Percentiles rank a stretch among this genome's conserved stretches.
phyloP scores from a whole-genome alignment of 148 eudicot genomes.

The Chenopodium album region DNA sequence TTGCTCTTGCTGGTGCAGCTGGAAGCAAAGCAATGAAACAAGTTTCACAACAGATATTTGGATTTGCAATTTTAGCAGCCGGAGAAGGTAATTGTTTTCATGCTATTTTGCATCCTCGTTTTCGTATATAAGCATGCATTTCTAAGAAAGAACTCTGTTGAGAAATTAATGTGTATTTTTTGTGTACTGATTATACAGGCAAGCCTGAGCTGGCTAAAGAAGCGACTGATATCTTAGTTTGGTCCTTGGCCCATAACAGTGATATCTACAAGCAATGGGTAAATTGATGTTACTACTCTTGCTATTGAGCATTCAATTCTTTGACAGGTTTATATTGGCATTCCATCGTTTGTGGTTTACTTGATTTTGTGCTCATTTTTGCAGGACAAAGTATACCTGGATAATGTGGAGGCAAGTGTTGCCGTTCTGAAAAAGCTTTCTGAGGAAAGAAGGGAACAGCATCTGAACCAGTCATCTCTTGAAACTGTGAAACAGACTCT shows the following conservation, averaged over 20 bases:
- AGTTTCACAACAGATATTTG: slow-evolving; percentile 58
- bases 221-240: slow-evolving; percentile 50
- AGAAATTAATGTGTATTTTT: not conserved
- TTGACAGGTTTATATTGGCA: not conserved
- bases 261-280: slow-evolving; percentile 86
- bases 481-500: slow-evolving; percentile 52
- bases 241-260: slow-evolving; percentile 59
- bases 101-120: not conserved
- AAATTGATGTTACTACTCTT: slow-evolving; percentile 26
- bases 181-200: slow-evolving; percentile 35
- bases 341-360: slow-evolving; percentile 9
- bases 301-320: not conserved
- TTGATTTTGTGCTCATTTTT: slow-evolving; percentile 12
- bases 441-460: slow-evolving; percentile 50
- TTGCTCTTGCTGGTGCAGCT: slow-evolving; percentile 72
- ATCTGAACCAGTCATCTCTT: slow-evolving; percentile 44
- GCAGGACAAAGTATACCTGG: slow-evolving; percentile 67
- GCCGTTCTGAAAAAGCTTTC: slow-evolving; percentile 55
- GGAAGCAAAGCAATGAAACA: slow-evolving; percentile 92
- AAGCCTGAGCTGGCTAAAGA: slow-evolving; percentile 63
- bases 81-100: slow-evolving; percentile 56
- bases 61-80: slow-evolving; percentile 55
- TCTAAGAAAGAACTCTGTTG: not conserved
- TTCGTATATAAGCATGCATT: not conserved
- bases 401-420: slow-evolving; percentile 61